Percentiles rank a stretch among this genome's conserved stretches.
phyloP scores from a whole-genome alignment of 305 asterid species.

The Fraxinus latifolia region DNA sequence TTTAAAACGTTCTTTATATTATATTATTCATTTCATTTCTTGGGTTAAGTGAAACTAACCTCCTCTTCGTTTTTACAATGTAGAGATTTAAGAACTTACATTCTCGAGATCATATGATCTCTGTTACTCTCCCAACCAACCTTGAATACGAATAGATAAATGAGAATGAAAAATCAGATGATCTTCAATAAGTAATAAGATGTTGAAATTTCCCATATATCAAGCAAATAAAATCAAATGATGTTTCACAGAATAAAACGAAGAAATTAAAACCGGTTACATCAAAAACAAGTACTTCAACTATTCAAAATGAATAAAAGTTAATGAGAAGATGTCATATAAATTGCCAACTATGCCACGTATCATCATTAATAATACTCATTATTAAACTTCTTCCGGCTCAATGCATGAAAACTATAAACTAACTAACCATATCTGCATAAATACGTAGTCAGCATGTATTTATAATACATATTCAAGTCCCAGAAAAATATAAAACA shows the following conservation, averaged over 20 bases:
- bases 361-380: constrained; percentile 15
- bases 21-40: background rate
- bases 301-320: constrained; percentile 8
- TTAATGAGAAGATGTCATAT: constrained; percentile 7
- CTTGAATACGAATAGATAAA: background rate
- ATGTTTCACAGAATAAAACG: background rate
- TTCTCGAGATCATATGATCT: constrained; percentile 8
- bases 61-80: background rate
- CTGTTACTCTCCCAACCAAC: constrained; percentile 13
- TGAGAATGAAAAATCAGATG: background rate
- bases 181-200: background rate
- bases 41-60: background rate
- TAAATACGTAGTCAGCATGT: background rate
- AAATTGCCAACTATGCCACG: constrained; percentile 21
- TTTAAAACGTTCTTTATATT: background rate
- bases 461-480: background rate
- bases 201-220: background rate
- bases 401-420: constrained; percentile 12
- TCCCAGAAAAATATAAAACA: background rate
- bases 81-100: background rate
- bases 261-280: constrained; percentile 12
- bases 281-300: constrained; percentile 8
- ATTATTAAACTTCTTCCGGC: constrained; percentile 16
- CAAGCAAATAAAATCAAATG: constrained; percentile 2
- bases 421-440: background rate